Evolutionary conservation across 768 basidiomycete genomes (phyloP), one percentile per base, ranked within the genome.

Genomic region (Hysterangium stoloniferum): DNA sequence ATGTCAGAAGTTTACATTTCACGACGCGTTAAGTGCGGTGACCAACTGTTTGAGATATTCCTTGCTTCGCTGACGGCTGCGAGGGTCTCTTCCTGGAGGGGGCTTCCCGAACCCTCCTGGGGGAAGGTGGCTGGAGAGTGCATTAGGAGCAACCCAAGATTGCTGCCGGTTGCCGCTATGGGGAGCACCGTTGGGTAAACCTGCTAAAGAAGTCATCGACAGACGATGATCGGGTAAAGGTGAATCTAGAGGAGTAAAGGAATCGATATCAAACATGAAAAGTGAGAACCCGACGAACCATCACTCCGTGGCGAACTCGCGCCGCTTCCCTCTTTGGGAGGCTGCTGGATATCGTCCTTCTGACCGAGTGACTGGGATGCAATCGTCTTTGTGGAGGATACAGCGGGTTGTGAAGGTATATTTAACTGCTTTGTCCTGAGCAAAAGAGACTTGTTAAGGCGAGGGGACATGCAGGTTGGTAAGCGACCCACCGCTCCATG

Each of bases 21-120:
- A 35, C 32, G 35, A 42, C 27, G 27, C 20, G 27, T 45, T 50
- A 41, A 34, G 43, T 17, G 36, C 13, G n/a, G 27, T 31, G 48
- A 75, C 85, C 61, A 60, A 92, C 83, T 99, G 95, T 68, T 98
- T 99, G 58, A 99, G 77, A 65, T 97, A 99, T 55, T 99, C 96
- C 49, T 94, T 75, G 69, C 91, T 94, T 52, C 91, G 77, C 36
- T 94, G 92, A 60, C 95, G 78, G 60, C 89, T 87, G 68, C 96
- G 95, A n/a, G 92, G 92, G 68, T 97, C 95, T 51, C 91, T 81
- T 29, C 85, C 88, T 7, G 82, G 80, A 20, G 77, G 83, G 34
- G 80, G 85, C 62, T 82, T 92, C 38, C 82, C 82, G 56, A 78
- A 64, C 28, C 33, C 45, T 37, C 73, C 75, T 43, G 74, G 72